phyloP scores from a whole-genome alignment of 768 basidiomycete genomes.

The Phlebiopsis flavidoalba region DNA sequence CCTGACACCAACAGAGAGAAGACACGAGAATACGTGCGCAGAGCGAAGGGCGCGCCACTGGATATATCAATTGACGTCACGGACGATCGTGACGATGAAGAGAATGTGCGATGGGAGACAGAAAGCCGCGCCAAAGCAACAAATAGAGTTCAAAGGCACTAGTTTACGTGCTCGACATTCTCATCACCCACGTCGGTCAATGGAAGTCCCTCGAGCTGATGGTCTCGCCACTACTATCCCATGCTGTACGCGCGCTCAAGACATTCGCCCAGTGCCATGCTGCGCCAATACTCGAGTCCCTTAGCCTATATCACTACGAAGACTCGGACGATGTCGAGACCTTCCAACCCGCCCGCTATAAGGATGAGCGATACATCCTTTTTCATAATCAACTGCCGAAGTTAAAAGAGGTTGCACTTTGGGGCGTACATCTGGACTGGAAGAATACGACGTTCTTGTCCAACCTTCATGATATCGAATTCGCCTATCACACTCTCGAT shows the following conservation, averaged over 20 bases:
- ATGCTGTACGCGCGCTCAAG: constrained; percentile 27
- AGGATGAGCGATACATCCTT: constrained; percentile 43
- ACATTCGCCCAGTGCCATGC: constrained; percentile 36
- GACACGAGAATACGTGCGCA: constrained; percentile 41
- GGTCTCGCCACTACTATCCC: constrained; percentile 32
- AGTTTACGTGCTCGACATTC: constrained; percentile 24
- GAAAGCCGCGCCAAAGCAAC: constrained; percentile 13
- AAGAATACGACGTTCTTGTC: constrained; percentile 37
- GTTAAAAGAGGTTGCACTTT: constrained; percentile 44
- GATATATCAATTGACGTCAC: constrained; percentile 40
- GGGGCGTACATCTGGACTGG: constrained; percentile 75
- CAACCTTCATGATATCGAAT: constrained; percentile 46
- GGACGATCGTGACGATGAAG: constrained; percentile 16
- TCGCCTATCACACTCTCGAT: constrained; percentile 58
- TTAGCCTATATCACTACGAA: constrained; percentile 55
- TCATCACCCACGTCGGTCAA: constrained; percentile 48
- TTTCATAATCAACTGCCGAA: constrained; percentile 48
- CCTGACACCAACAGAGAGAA: constrained; percentile 36
- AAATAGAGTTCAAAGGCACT: constrained; percentile 9
- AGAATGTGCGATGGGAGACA: constrained; percentile 11
- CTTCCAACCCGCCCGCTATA: constrained; percentile 39
- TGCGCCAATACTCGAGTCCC: constrained; percentile 49
- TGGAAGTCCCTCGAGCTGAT: constrained; percentile 49
- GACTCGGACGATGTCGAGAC: constrained; percentile 28
- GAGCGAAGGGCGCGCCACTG: constrained; percentile 51